Percentiles rank a stretch among this genome's conserved stretches.
phyloP scores from a whole-genome alignment of 768 basidiomycete genomes.

The button mushroom (Agaricus bisporus) region DNA sequence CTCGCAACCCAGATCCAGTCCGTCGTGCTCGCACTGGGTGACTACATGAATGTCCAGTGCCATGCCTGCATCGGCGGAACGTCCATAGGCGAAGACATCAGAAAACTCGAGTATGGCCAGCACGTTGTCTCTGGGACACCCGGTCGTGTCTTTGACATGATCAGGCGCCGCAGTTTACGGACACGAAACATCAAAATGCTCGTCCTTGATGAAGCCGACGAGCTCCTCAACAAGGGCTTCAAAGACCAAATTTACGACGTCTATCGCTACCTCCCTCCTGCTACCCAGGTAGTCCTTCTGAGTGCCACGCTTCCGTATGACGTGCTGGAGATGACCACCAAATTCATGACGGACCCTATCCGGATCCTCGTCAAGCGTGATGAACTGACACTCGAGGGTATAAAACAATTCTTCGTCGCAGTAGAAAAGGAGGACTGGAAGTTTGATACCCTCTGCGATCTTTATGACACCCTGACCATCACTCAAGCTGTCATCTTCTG shows the following conservation, averaged over 20 bases:
- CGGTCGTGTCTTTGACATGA: constrained; percentile 99
- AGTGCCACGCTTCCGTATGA: constrained; percentile 96
- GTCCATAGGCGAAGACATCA: constrained; percentile 94
- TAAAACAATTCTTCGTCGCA: constrained; percentile 96
- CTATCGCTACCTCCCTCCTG: constrained; percentile 94
- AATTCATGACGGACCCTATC: constrained; percentile 99
- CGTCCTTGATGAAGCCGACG: constrained; percentile 92
- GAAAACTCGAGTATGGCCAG: constrained; percentile 95
- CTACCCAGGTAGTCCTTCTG: constrained; percentile 94
- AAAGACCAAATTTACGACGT: constrained; percentile 99
- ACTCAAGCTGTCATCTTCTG: constrained; percentile 99
- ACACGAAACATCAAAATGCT: constrained; percentile 99
- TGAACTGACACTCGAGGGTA: constrained; percentile 93
- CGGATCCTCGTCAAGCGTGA: constrained; percentile 99
- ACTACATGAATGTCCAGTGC: constrained; percentile 99
- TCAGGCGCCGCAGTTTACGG: constrained; percentile 85
- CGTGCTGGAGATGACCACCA: constrained; percentile 97
- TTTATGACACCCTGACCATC: constrained; percentile 98
- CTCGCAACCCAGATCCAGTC: constrained; percentile 99
- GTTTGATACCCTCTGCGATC: constrained; percentile 93
- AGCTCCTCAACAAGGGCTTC: constrained; percentile 96
- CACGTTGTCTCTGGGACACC: constrained; percentile 98
- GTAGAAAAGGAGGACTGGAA: constrained; percentile 99
- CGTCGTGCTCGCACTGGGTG: constrained; percentile 91
- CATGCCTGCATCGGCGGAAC: constrained; percentile 98